Base-by-base conservation (phyloP, 768 basidiomycete species). In the Lentinus brumalis region DNA sequence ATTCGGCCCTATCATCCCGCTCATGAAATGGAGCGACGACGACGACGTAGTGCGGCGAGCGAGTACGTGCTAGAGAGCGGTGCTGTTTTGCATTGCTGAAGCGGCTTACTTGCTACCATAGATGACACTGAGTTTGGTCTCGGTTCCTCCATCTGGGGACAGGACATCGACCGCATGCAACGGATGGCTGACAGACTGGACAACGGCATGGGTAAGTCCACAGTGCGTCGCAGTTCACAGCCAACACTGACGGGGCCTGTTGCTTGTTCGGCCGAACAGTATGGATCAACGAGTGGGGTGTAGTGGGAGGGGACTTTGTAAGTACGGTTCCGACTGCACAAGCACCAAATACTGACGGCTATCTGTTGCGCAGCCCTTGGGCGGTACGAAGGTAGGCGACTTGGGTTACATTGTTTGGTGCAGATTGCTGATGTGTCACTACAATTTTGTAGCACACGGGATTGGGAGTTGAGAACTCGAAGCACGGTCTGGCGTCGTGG, bases 11-110 rank as follows among this genome's bases (percentile, higher is more conserved):
- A 51, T 62, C 39, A 38, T 62, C 1, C 60, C 60, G 6, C 21
- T 62, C 18, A 3, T 62, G 47, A 56, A 21, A 50, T 62, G 60
- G 60, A 56, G 18, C 3, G 60, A 62, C 56, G 60, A 62, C 9
- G 56, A 56, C 3, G 47, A 56, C 8, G 60, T 62, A 2, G 16
- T 62, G 14, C 21, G 49, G 31, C 55, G 56, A 11, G 60, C 60
- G 4, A 62, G 60, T 62, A 31, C 40, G 60, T 56, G 21, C 21
- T 26, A 26, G 1, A 2, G 21, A 26, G 21, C 2, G 21, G 21
- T 26, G 21, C 21, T 26, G 21, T 26, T 26, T 26, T 26, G 21
- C 21, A 2, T 26, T 26, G 21, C 21, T 26, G 21, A 26, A 26
- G 21, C 21, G 21, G 21, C 21, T 26, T 26, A 26, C 21, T 26